A percentile compares a stretch with the other conserved stretches of the same genome.
Conservation (phyloP, 768 basidiomycete species). For the Phaffia tasmanica region DNA sequence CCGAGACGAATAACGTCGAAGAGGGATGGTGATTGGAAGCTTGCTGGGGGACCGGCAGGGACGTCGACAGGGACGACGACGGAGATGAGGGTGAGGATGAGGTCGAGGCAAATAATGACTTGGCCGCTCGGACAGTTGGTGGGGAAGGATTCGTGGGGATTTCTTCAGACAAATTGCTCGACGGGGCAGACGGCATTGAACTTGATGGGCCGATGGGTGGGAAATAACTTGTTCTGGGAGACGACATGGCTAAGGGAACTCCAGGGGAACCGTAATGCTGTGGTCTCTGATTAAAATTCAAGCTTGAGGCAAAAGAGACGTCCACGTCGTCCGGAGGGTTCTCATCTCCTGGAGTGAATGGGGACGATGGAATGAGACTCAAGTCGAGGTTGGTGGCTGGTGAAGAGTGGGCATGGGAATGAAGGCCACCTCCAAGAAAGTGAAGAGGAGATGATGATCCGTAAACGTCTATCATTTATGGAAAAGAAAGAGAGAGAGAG, state of each 20-base stretch:
- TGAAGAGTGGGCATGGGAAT: background rate
- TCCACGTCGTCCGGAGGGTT: conserved; percentile 17
- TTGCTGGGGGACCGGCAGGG: background rate
- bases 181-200: too few species aligned
- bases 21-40: background rate
- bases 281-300: conserved; percentile 2
- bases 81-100: background rate
- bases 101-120: background rate
- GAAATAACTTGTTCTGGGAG: conserved; percentile 4
- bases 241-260: background rate
- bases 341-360: conserved; percentile 16
- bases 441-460: conserved; percentile 5
- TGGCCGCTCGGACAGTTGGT: background rate
- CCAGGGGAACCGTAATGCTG: background rate
- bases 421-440: background rate
- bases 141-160: conserved; percentile 7
- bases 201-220: background rate
- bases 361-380: conserved; percentile 2
- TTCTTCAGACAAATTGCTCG: background rate
- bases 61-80: conserved; percentile 11
- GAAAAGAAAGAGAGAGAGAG: background rate
- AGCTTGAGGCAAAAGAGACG: conserved; percentile 18
- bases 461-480: conserved; percentile 11
- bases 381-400: background rate
- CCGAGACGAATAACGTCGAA: too few species aligned